These are phyloP conservation scores for Trichosporon sp. DNA, from an alignment of 1,284 basidiomycete species.

Conservation along the genomic window DNA sequence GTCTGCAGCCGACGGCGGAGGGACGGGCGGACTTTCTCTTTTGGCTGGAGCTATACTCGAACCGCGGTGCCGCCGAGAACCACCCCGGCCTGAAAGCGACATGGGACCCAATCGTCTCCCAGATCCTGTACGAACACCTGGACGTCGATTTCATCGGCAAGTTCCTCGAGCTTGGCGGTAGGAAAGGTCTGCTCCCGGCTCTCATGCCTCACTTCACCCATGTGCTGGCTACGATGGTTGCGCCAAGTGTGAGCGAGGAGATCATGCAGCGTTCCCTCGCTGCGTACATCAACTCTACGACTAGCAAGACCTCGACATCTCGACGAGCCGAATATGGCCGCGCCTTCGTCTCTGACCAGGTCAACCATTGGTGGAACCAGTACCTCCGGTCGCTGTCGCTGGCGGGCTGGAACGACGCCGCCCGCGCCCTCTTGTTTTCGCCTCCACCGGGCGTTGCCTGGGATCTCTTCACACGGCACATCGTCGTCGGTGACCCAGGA, in stretches of 20 bases:
- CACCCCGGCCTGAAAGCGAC: slow-evolving; percentile 34
- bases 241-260: slow-evolving; percentile 30
- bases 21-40: slow-evolving; percentile 36
- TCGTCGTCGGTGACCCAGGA: slow-evolving; percentile 24
- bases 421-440: slow-evolving; percentile 30
- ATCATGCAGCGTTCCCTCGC: slow-evolving; percentile 29
- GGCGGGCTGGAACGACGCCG: slow-evolving; percentile 39
- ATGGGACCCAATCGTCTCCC: slow-evolving; percentile 41
- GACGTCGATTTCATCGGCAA: slow-evolving; percentile 36
- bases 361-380: slow-evolving; percentile 37
- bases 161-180: slow-evolving; percentile 35
- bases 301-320: slow-evolving; percentile 33
- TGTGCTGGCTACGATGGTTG: slow-evolving; percentile 34
- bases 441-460: slow-evolving; percentile 33
- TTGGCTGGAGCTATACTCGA: slow-evolving; percentile 49
- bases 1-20: slow-evolving; percentile 21
- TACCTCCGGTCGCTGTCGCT: slow-evolving; percentile 38
- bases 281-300: slow-evolving; percentile 33
- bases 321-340: slow-evolving; percentile 27
- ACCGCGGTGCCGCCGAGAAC: slow-evolving; percentile 40
- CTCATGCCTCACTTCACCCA: slow-evolving; percentile 36
- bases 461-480: slow-evolving; percentile 30
- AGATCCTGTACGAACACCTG: slow-evolving; percentile 30
- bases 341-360: slow-evolving; percentile 29
- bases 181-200: slow-evolving; percentile 45